A percentile compares a stretch with the other conserved stretches of the same genome.
Conservation (phyloP, 306 rosid species). For the Purshia tridentata region DNA sequence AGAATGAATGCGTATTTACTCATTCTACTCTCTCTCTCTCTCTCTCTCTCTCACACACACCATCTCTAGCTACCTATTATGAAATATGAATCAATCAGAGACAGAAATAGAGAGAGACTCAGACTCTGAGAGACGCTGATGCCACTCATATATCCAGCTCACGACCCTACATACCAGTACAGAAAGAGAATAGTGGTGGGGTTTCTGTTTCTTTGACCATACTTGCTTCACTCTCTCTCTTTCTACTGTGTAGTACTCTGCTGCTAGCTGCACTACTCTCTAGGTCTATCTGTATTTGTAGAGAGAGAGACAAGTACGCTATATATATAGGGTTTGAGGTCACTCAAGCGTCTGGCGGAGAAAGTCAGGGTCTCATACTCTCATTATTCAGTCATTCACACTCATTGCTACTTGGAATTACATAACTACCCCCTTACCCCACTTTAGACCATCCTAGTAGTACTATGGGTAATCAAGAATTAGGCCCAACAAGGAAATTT, state of each 20-base stretch:
- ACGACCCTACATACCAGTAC: not conserved
- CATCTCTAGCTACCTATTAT: not conserved
- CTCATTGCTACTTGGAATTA: not conserved
- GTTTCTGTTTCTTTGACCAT: constrained; percentile 20
- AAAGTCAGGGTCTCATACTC: constrained; percentile 34
- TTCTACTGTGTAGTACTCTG: constrained; percentile 6
- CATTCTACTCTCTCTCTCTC: not conserved
- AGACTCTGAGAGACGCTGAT: too few relatives aligned
- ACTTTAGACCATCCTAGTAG: too few relatives aligned
- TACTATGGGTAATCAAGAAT: too few relatives aligned
- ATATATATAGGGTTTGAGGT: constrained; percentile 60
- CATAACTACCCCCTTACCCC: not conserved
- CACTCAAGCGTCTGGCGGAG: constrained; percentile 42
- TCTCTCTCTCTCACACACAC: not conserved
- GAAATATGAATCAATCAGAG: not conserved
- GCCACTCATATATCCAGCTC: constrained; percentile 17
- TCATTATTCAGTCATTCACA: too few relatives aligned
- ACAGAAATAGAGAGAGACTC: too few relatives aligned
- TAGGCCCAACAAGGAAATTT: too few relatives aligned
- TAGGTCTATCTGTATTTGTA: constrained; percentile 6
- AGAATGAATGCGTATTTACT: not conserved
- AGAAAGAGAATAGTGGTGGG: too few relatives aligned
- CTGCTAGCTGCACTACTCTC: constrained; percentile 37
- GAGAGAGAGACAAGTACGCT: not conserved
- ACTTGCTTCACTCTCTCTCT: not conserved